These are phyloP conservation scores for Vitis amurensis DNA, from an alignment of 164 flowering plant species.

Conservation along the genomic window DNA sequence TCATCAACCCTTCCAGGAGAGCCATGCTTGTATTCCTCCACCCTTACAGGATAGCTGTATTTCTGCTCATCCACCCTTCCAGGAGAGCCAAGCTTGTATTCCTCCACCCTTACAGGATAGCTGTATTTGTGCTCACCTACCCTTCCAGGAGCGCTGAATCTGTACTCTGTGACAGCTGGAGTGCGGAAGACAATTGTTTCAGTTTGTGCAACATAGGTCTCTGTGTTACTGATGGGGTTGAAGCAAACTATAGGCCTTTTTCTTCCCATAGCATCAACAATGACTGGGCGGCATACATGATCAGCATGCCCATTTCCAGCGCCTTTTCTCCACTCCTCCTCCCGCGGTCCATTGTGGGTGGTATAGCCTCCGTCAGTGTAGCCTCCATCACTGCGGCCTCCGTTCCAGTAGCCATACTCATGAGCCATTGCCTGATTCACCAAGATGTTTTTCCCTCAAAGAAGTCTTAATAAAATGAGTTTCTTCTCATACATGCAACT, in stretches of 20 bases:
- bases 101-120: too few relatives aligned
- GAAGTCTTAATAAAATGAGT: too few relatives aligned
- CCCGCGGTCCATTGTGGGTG: constrained; percentile 10
- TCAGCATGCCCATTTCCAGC: constrained; percentile 16
- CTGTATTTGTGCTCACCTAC: background rate
- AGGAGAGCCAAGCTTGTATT: too few relatives aligned
- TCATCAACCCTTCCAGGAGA: too few relatives aligned
- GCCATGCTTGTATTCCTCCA: too few relatives aligned
- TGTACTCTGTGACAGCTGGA: constrained; percentile 17
- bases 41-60: too few relatives aligned
- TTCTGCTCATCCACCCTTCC: too few relatives aligned
- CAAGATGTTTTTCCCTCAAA: too few relatives aligned
- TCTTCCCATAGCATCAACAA: constrained; percentile 38
- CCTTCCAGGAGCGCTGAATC: constrained; percentile 7
- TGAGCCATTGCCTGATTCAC: constrained; percentile 1
- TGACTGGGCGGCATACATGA: constrained; percentile 35
- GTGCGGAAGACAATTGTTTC: constrained; percentile 24
- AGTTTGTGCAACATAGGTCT: constrained; percentile 12
- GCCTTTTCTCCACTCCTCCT: constrained; percentile 16
- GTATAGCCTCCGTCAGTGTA: background rate
- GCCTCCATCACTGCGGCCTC: background rate
- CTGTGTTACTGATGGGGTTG: constrained; percentile 6
- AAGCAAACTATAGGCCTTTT: constrained; percentile 24
- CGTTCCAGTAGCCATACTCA: background rate
- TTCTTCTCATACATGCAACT: too few relatives aligned